Percentiles rank a stretch among this genome's conserved stretches.
These are phyloP conservation scores for Primulina eburnea DNA, from an alignment of 257 asterid genomes.

Conservation along the genomic window DNA sequence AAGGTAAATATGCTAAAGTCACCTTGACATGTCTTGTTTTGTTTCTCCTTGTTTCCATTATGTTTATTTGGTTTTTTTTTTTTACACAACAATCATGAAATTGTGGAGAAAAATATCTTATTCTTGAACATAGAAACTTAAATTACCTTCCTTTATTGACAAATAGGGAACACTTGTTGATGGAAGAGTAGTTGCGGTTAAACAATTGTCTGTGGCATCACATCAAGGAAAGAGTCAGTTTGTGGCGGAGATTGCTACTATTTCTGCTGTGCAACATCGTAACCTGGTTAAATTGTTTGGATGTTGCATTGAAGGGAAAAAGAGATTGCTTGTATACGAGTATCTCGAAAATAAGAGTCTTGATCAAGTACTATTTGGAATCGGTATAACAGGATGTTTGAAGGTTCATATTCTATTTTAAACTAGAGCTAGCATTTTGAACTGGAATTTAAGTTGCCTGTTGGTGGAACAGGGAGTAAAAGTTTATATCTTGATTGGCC, in stretches of 20 bases:
- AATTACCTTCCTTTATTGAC: background rate
- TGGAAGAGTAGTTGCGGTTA: constrained; percentile 74
- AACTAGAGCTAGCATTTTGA: background rate
- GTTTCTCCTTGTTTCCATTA: background rate
- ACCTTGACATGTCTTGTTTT: background rate
- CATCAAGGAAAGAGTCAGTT: constrained; percentile 89
- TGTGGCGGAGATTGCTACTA: constrained; percentile 83
- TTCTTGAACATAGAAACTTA: background rate
- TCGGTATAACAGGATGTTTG: constrained; percentile 20
- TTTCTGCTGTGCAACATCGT: constrained; percentile 92
- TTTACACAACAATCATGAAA: background rate
- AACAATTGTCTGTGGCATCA: constrained; percentile 73
- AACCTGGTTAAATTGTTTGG: constrained; percentile 78
- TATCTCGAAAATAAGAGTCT: constrained; percentile 78
- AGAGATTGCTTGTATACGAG: constrained; percentile 77
- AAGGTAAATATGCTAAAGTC: constrained; percentile 30
- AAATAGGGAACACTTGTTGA: constrained; percentile 69
- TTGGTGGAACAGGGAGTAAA: constrained; percentile 38
- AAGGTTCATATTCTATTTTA: background rate
- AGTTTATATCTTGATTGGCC: constrained; percentile 59
- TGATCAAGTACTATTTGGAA: constrained; percentile 65
- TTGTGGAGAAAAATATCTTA: background rate
- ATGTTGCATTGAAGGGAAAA: constrained; percentile 77
- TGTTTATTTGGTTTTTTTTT: background rate
- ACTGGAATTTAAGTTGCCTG: background rate